A percentile compares a stretch with the other conserved stretches of the same genome.
Conservation (phyloP, 345 rosid species). For the Salix caprea region DNA sequence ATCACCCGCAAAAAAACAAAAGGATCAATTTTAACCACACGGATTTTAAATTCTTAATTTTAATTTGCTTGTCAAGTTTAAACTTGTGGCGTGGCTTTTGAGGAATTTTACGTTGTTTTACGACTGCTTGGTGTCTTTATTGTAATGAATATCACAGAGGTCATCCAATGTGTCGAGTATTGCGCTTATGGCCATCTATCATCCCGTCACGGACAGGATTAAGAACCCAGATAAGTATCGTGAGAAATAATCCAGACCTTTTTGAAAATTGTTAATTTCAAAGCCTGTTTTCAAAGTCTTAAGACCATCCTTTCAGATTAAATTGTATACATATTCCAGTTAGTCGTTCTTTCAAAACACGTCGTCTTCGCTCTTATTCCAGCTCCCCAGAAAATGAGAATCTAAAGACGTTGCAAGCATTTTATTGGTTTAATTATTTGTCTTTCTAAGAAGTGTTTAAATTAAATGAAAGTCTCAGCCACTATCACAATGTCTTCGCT, state of each 20-base stretch:
- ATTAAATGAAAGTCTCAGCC: not conserved
- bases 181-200: not conserved
- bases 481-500: not conserved
- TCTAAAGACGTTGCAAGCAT: not conserved
- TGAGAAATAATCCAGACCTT: not conserved
- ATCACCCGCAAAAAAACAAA: not conserved
- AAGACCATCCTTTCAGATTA: not conserved
- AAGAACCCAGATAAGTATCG: not conserved
- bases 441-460: not conserved
- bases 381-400: not conserved
- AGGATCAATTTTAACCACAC: too few species aligned
- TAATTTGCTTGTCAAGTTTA: too few species aligned
- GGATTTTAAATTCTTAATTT: too few species aligned
- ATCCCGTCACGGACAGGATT: conserved; percentile 1
- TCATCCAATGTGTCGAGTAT: conserved; percentile 9
- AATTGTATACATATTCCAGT: not conserved
- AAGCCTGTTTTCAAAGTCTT: not conserved
- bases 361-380: too few species aligned
- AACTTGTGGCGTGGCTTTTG: not conserved
- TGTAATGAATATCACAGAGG: conserved; percentile 9
- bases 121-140: not conserved
- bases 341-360: not conserved
- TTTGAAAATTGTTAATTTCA: too few species aligned
- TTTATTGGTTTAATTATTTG: not conserved
- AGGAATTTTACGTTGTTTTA: not conserved